Evolutionary conservation across 106 monocot species (phyloP).

Genomic region (Narthecium ossifragum): DNA sequence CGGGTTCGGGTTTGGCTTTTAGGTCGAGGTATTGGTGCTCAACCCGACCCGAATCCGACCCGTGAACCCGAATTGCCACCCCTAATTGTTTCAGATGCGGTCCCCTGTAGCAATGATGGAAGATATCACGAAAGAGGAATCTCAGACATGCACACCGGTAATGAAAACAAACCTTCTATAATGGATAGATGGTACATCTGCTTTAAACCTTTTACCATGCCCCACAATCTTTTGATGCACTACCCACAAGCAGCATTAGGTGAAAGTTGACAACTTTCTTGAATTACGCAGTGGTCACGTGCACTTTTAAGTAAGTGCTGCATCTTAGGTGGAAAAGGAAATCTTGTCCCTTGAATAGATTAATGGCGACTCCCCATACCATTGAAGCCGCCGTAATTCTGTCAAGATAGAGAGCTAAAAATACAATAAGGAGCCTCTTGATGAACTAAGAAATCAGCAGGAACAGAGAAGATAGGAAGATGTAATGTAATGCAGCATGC

Average conservation of each 20-base stretch:
- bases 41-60: too few relatives aligned
- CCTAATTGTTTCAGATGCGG: neutral
- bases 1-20: too few relatives aligned
- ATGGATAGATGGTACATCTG: too few relatives aligned
- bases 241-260: neutral
- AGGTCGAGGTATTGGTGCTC: too few relatives aligned
- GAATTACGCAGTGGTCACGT: neutral
- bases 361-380: too few relatives aligned
- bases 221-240: constrained; percentile 4
- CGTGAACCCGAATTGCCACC: neutral
- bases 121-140: neutral
- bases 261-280: constrained; percentile 2
- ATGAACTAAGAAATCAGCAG: too few relatives aligned
- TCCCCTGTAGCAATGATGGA: neutral
- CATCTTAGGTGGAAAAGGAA: neutral
- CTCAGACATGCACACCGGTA: neutral
- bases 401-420: too few relatives aligned
- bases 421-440: too few relatives aligned
- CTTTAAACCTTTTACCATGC: neutral
- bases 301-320: constrained; percentile 2
- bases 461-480: too few relatives aligned
- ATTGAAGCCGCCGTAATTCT: too few relatives aligned
- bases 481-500: too few relatives aligned
- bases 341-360: neutral
- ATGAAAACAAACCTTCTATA: neutral